Evolutionary conservation across 345 rosid species (phyloP).

Genomic region (Clarkia xantiana): DNA sequence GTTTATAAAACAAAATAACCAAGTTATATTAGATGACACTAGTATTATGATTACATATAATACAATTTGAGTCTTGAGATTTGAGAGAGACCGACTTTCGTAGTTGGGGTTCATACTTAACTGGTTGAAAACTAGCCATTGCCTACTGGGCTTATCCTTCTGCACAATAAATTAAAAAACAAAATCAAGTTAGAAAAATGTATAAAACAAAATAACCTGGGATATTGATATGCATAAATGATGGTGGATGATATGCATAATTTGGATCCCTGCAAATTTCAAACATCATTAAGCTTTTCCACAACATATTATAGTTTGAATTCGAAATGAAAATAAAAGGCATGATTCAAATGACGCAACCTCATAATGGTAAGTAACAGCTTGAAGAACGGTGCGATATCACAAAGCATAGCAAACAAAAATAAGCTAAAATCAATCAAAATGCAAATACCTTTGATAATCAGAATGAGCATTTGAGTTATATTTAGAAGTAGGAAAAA

Average conservation of each 20-base stretch:
- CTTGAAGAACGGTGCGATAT: no score
- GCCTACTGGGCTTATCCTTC: conserved; percentile 50
- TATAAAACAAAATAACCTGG: no score
- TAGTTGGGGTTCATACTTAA: conserved; percentile 9
- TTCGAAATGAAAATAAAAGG: neutral
- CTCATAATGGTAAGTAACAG: no score
- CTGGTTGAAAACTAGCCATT: conserved; percentile 32
- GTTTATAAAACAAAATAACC: no score
- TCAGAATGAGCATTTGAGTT: no score
- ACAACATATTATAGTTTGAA: neutral
- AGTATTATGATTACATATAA: conserved; percentile 20
- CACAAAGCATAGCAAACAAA: no score
- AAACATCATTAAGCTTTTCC: neutral
- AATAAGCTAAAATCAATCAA: no score
- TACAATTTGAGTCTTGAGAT: neutral
- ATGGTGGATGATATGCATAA: conserved; percentile 58
- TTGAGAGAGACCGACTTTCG: neutral
- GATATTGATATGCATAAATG: no score
- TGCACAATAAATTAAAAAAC: no score
- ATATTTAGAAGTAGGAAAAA: neutral
- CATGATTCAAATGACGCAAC: neutral
- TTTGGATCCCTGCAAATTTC: conserved; percentile 57
- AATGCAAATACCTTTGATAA: no score
- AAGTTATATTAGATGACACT: no score
- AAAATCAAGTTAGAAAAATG: no score